Conservation (phyloP, 371 early-diverging fungal genomes). For the Dinochytrium kinnereticum region DNA sequence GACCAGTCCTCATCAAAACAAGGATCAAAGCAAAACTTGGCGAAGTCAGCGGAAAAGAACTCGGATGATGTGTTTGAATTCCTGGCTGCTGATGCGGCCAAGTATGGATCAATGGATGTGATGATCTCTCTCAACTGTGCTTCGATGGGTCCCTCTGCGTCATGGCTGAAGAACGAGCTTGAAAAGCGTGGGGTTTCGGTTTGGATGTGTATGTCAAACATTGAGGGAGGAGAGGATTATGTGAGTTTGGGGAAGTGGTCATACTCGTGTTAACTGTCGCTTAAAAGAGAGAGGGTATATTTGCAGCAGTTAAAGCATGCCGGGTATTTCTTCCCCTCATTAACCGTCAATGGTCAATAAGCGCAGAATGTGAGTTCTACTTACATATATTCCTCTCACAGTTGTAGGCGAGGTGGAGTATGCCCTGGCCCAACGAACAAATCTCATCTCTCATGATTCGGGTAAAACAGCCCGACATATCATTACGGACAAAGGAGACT, state of each 20-base stretch:
- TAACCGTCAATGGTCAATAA: slow-evolving; percentile 11
- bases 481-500: background rate
- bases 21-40: background rate
- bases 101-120: slow-evolving; percentile 24
- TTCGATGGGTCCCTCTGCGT: slow-evolving; percentile 20
- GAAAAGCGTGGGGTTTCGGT: slow-evolving; percentile 24
- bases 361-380: slow-evolving; percentile 5
- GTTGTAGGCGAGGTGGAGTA: slow-evolving; percentile 29
- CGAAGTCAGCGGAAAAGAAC: background rate
- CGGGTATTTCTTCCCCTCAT: slow-evolving; percentile 28
- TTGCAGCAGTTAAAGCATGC: slow-evolving; percentile 24
- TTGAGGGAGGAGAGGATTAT: slow-evolving; percentile 26
- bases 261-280: background rate
- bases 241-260: background rate
- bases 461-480: slow-evolving; percentile 21
- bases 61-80: slow-evolving; percentile 19
- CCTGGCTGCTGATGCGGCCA: slow-evolving; percentile 11
- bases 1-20: no score
- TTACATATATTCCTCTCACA: no score
- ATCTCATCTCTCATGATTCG: slow-evolving; percentile 30
- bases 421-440: slow-evolving; percentile 18
- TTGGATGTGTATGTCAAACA: slow-evolving; percentile 23
- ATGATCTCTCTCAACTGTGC: slow-evolving; percentile 28
- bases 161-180: slow-evolving; percentile 23
- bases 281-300: slow-evolving; percentile 22